These are phyloP conservation scores for Hanseniaspora mollemarum DNA, from an alignment of 805 yeast species.

Conservation along the genomic window DNA sequence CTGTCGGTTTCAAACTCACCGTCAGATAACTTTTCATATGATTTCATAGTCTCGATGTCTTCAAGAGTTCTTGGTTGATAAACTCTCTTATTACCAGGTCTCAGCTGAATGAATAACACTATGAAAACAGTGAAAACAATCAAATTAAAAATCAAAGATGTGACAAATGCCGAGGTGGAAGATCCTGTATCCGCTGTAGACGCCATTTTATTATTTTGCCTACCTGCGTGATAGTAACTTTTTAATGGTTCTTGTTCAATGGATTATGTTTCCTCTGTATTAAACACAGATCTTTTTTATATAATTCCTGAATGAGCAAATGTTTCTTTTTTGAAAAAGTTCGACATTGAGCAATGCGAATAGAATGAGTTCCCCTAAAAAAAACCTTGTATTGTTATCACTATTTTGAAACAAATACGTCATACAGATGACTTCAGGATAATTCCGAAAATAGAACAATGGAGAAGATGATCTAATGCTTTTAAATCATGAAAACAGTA, in stretches of 20 bases:
- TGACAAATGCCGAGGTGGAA: conserved; percentile 68
- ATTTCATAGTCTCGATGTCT: conserved; percentile 18
- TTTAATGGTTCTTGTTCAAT: neutral
- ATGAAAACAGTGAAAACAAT: conserved; percentile 48
- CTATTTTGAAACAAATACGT: no score
- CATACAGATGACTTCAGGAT: no score
- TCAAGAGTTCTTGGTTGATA: conserved; percentile 57
- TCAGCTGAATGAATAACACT: conserved; percentile 45
- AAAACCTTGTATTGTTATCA: no score
- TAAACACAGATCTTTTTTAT: no score
- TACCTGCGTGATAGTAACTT: neutral
- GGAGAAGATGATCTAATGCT: no score
- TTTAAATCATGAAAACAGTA: no score
- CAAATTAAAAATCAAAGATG: conserved; percentile 60
- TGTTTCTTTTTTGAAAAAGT: no score
- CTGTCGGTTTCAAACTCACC: conserved; percentile 46
- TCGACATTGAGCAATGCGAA: no score
- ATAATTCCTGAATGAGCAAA: no score
- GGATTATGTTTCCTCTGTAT: neutral
- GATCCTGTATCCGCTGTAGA: conserved; percentile 28
- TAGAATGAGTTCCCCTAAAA: no score
- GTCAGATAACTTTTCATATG: conserved; percentile 32
- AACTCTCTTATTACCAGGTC: conserved; percentile 55
- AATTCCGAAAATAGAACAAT: no score
- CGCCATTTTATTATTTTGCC: neutral